Base-by-base conservation (phyloP, 306 rosid species). In the Quercus aquifolioides region DNA sequence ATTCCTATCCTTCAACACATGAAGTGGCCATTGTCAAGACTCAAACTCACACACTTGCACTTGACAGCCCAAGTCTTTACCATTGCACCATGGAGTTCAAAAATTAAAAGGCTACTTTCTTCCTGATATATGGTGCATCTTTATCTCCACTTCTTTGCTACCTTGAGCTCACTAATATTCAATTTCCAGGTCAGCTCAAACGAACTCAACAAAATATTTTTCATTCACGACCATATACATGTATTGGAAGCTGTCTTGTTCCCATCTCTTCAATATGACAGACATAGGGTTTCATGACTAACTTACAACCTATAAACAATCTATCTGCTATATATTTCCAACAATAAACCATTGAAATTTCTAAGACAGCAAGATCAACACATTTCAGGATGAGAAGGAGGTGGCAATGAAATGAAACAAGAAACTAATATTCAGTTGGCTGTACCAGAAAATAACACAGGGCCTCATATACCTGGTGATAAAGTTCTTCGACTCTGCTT, bases 401-500 rank as follows among this genome's bases (percentile, higher is more conserved):
- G 70, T 6, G 20, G 13, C 70, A 30, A 64, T 64, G 12, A 28
- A 64, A 64, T 18, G 43, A 64, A 64, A 62, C 38, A 62, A 30
- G 46, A 31, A 35, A 19, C 25, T 33, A 30, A 64, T 20, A 28
- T 64, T 64, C 54, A 38, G 35, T 55, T 30, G 8, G 72, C 26
- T 19, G 26, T 3, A 19, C n/a, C 6, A 54, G 56, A 63, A 21
- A 55, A 25, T 9, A 63, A 74, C 35, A 19, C 60, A 65, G 4
- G 10, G 59, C 28, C 51, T 55, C 0, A 1, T 31, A 30, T 83
- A 92, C 97, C 99, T 92, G 91, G 46, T 85, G 79, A 81, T 94
- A 94, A 71, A 94, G 92, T 83, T 86, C 88, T 76, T 94, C 97
- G 26, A 87, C 95, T 80, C 95, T 86, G 30, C 80, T 80, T 12